phyloP scores from a whole-genome alignment of 257 asterid species.

The Solanum arcanum region DNA sequence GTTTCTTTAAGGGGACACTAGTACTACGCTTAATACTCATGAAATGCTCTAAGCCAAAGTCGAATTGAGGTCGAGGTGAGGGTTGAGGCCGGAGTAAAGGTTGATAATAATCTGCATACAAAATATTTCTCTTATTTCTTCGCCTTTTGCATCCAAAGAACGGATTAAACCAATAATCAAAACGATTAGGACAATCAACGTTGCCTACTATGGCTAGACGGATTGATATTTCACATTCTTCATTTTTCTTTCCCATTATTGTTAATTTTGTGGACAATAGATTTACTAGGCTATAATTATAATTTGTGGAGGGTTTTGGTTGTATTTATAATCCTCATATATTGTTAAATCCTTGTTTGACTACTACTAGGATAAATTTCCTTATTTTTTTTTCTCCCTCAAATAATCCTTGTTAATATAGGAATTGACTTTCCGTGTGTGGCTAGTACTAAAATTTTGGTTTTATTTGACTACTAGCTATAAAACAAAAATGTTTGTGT shows the following conservation, averaged over 20 bases:
- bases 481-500: too few relatives aligned
- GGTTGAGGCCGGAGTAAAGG: neutral
- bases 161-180: neutral
- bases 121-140: neutral
- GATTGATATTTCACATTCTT: neutral
- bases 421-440: neutral
- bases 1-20: neutral
- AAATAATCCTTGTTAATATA: neutral
- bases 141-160: neutral
- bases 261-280: neutral
- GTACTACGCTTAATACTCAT: neutral
- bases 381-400: neutral
- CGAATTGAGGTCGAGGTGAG: neutral
- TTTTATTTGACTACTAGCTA: neutral
- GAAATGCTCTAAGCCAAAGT: neutral
- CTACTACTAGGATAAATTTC: neutral
- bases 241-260: neutral
- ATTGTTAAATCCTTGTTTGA: neutral
- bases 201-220: neutral
- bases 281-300: neutral
- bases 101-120: neutral
- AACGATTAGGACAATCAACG: neutral
- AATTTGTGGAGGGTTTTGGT: neutral
- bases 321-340: neutral
- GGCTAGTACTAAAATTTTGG: neutral